A percentile compares a stretch with the other conserved stretches of the same genome.
Conservation (phyloP, 352 stramenopile genomes). For the Phytophthora palmivora region DNA sequence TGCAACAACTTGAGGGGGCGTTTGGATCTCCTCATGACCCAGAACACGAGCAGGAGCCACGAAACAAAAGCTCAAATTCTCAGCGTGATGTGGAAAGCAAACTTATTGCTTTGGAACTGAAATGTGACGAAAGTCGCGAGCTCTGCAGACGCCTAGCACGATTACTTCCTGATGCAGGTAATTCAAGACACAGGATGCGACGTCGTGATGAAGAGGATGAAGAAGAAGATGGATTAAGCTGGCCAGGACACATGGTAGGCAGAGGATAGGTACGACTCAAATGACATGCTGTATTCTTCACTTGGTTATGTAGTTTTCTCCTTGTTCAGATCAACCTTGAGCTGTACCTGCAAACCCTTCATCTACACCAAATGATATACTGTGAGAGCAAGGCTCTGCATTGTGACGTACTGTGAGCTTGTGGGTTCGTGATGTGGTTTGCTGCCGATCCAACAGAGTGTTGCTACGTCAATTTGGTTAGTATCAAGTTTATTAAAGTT, state of each 20-base stretch:
- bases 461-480: constrained; percentile 48
- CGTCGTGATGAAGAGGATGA: constrained; percentile 21
- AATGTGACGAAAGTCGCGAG: constrained; percentile 38
- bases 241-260: constrained; percentile 40
- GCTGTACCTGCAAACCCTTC: constrained; percentile 9
- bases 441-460: constrained; percentile 59
- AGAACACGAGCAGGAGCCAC: constrained; percentile 27
- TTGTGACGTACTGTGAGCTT: constrained; percentile 51
- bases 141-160: constrained; percentile 21
- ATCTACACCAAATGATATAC: constrained; percentile 44
- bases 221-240: constrained; percentile 26
- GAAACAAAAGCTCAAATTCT: constrained; percentile 5
- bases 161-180: constrained; percentile 23
- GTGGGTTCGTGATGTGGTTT: constrained; percentile 49
- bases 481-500: constrained; percentile 3
- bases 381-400: constrained; percentile 49
- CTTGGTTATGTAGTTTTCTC: not conserved
- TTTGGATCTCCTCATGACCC: constrained; percentile 63
- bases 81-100: constrained; percentile 22
- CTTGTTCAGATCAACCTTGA: constrained; percentile 5
- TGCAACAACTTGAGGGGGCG: constrained; percentile 80
- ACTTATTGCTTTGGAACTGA: constrained; percentile 32
- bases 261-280: constrained; percentile 32
- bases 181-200: constrained; percentile 1
- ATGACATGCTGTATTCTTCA: constrained; percentile 31